Conservation (phyloP, 176 grass and related monocot genomes). For the Phragmites australis region DNA sequence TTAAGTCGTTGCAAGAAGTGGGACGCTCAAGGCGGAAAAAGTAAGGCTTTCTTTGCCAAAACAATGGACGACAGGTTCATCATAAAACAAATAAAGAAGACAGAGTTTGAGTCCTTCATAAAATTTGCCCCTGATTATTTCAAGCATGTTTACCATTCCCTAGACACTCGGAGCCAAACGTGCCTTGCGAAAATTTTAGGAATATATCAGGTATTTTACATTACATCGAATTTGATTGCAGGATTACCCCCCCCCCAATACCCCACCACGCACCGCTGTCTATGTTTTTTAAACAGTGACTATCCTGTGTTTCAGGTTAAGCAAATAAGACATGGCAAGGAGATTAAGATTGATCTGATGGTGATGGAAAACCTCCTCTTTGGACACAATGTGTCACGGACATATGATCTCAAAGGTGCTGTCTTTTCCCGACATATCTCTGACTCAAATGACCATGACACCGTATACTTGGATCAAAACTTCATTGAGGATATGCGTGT, state of each 20-base stretch:
- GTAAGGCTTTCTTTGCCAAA: slow-evolving; percentile 68
- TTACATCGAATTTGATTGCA: background rate
- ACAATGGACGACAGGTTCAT: slow-evolving; percentile 70
- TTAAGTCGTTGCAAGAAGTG: slow-evolving; percentile 70
- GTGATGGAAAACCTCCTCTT: slow-evolving; percentile 87
- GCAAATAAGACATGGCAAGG: slow-evolving; percentile 56
- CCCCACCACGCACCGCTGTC: no score
- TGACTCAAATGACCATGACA: slow-evolving; percentile 35
- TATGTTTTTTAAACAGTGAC: background rate
- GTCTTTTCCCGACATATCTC: slow-evolving; percentile 41
- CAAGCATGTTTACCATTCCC: slow-evolving; percentile 55
- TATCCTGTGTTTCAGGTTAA: slow-evolving; percentile 47
- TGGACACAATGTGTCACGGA: slow-evolving; percentile 50
- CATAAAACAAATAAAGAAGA: slow-evolving; percentile 71
- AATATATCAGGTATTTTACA: slow-evolving; percentile 64
- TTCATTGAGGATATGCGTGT: slow-evolving; percentile 59
- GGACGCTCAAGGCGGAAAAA: slow-evolving; percentile 71
- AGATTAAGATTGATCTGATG: slow-evolving; percentile 67
- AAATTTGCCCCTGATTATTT: slow-evolving; percentile 71
- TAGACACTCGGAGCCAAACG: slow-evolving; percentile 60
- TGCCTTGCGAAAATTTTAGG: slow-evolving; percentile 75
- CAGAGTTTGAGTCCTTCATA: slow-evolving; percentile 75
- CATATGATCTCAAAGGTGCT: slow-evolving; percentile 71
- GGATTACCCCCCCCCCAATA: background rate
- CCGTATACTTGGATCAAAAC: slow-evolving; percentile 69